A percentile compares a stretch with the other conserved stretches of the same genome.
These are phyloP conservation scores for Aspergillus conjunctus DNA, from an alignment of 495 filamentous ascomycete genomes.

Conservation along the genomic window DNA sequence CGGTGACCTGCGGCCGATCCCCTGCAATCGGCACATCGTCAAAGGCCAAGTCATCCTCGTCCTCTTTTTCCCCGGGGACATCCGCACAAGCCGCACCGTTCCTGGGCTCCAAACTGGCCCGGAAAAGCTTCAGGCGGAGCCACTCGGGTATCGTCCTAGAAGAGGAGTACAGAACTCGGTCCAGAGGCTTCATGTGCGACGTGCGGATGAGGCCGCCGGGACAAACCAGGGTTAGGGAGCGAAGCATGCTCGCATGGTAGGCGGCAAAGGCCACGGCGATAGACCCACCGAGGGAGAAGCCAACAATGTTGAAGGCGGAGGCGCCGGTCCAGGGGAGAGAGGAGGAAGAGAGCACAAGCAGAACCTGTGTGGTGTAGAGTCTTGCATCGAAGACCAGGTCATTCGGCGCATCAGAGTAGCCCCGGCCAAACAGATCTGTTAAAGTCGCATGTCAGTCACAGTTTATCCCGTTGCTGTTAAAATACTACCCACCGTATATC, in stretches of 20 bases:
- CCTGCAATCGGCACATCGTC: background rate
- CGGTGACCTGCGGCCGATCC: background rate
- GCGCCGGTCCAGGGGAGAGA: background rate
- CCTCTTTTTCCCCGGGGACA: background rate
- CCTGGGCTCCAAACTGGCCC: background rate
- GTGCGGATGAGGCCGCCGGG: background rate
- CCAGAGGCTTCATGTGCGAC: background rate
- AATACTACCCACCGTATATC: slow-evolving; percentile 6
- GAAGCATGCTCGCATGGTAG: background rate
- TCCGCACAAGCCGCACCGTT: background rate
- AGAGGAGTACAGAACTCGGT: background rate
- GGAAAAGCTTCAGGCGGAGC: too few relatives aligned
- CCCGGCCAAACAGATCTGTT: slow-evolving; percentile 12
- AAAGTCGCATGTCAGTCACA: background rate
- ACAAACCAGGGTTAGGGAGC: background rate
- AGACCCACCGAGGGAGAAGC: slow-evolving; percentile 9
- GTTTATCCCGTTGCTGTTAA: background rate
- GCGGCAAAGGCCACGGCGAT: slow-evolving; percentile 6
- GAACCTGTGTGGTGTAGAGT: slow-evolving; percentile 10
- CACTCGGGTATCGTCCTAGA: too few relatives aligned
- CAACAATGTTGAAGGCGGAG: slow-evolving; percentile 6
- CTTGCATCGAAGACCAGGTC: slow-evolving; percentile 4
- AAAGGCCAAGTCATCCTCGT: background rate
- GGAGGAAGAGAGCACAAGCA: slow-evolving; percentile 9
- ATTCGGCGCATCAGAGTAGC: slow-evolving; percentile 8